Evolutionary conservation across 352 stramenopile species (phyloP), one percentile per base, ranked within the genome.

Genomic region (Pythium dissotocum): DNA sequence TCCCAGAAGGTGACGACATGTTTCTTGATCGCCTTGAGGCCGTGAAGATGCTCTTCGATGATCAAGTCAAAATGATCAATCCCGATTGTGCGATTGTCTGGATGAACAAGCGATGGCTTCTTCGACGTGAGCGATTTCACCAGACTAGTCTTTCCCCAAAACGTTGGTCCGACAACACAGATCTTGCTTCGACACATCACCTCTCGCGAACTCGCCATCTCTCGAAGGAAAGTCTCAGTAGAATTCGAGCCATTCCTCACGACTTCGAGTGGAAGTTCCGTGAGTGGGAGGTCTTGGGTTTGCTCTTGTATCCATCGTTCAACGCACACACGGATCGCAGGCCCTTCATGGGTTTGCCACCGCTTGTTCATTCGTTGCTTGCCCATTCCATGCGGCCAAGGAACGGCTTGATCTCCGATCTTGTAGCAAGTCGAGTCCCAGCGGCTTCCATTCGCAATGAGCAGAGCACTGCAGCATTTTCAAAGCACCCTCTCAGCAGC

Each of bases 131-230:
- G 42, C 16, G 55, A 70, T 42, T 79, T 75, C 53, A 79, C 70
- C n/a, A 79, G 48, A 32, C 70, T 77, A 0, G 73, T 79, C 30
- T 77, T 79, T 12, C 73, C 70, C 55, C 59, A 69, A 0, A 35
- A 40, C 21, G 63, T 75, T 8, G 70, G 61, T 6, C 73, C 73
- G 30, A 79, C 65, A 2, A 79, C 59, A 18, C 65, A 77, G 0
- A 79, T 53, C 21, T 76, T 78, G 5, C 24, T 54, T 6, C 69
- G 69, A 36, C 32, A 24, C 7, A 33, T 10, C 0, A 42, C 16
- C 4, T 63, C 33, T n/a, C 1, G 18, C 3, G 24, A 65, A 4
- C 21, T 16, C 14, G 14, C 3, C 5, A 64, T 13, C 33, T 38
- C 21, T 7, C 8, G 13, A 32, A 51, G 12, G 18, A 12, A 64